Base-by-base conservation (phyloP, 2,329 filamentous ascomycete genomes). In the Pseudonectria buxi region DNA sequence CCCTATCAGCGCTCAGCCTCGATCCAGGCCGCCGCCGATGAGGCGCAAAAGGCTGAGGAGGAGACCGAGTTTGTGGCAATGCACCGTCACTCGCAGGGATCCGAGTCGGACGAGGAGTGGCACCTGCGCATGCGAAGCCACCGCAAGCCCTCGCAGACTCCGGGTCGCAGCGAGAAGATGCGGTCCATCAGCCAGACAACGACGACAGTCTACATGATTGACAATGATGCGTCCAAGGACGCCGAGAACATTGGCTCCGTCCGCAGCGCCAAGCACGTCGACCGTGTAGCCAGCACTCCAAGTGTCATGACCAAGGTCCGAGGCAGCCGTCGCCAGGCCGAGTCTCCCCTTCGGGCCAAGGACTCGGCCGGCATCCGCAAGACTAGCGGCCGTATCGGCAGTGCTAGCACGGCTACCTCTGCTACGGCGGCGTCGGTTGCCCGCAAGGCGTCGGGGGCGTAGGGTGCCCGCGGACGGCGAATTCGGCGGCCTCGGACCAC, bases 101-200 rank as follows among this genome's bases (percentile, higher is more conserved):
- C 68, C 30, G 85, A 92, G 56, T 84, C 82, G 14, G 88, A 95
- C 41, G 86, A 94, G 54, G 87, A 95, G 57, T 76, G 78, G 51
- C 83, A 88, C 53, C 64, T 94, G 30, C 82, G 87, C 32, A 78
- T 86, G 71, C 75, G 75, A 45, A 76, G 77, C 39, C 77, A 70
- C 52, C 81, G 73, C 50, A 85, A 81, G 64, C 67, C 65, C 26
- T 83, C 74, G 14, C 76, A 74, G 46, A 83, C 74, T 36, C 84
- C 72, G 24, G 74, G 66, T 39, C 72, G 68, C 50, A 72, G 58
- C 32, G 76, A 79, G 38, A 83, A 79, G 64, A 64, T 70, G 36
- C 73, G 86, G 31, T 84, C 86, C 1, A 74, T 84, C 37, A 88
- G 83, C 59, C 84, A 87, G 59, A 85, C 81, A 3, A 81, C 83